A percentile compares a stretch with the other conserved stretches of the same genome.
These are phyloP conservation scores for Phylloporus scabripes DNA, from an alignment of 768 basidiomycete species.

Conservation along the genomic window DNA sequence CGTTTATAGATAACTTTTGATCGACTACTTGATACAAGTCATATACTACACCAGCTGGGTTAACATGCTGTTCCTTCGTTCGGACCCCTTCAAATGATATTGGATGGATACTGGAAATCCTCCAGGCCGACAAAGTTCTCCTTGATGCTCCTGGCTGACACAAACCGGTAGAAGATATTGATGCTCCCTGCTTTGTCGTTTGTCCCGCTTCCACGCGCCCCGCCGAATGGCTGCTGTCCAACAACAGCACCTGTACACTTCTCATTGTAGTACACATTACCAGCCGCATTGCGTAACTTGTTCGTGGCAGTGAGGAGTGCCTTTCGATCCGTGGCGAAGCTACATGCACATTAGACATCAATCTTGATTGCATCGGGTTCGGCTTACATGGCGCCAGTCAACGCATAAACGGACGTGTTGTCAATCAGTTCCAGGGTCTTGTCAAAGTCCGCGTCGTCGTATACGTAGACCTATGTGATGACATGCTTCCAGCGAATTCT, in stretches of 20 bases:
- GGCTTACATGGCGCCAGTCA: slow-evolving; percentile 91
- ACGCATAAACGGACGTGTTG: slow-evolving; percentile 77
- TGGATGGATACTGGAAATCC: slow-evolving; percentile 82
- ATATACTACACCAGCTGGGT: background rate
- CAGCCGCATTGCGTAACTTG: slow-evolving; percentile 83
- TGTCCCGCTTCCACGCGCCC: slow-evolving; percentile 87
- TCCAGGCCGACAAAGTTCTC: slow-evolving; percentile 89
- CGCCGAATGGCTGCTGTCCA: slow-evolving; percentile 97
- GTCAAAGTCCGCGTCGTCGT: slow-evolving; percentile 82
- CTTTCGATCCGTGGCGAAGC: slow-evolving; percentile 78
- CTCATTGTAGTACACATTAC: slow-evolving; percentile 97
- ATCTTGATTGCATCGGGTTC: background rate
- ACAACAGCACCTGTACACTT: slow-evolving; percentile 98
- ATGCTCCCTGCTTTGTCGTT: slow-evolving; percentile 97
- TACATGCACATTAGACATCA: slow-evolving; percentile 27
- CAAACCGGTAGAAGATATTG: slow-evolving; percentile 70
- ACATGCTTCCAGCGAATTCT: background rate
- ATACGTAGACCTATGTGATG: slow-evolving; percentile 69
- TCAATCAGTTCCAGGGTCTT: slow-evolving; percentile 85
- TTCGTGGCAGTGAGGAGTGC: slow-evolving; percentile 78
- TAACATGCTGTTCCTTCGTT: background rate
- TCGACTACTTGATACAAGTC: background rate
- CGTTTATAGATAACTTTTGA: too few relatives aligned
- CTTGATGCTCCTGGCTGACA: slow-evolving; percentile 90
- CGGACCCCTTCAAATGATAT: slow-evolving; percentile 47